Percentiles rank a stretch among this genome's conserved stretches.
phyloP scores from a whole-genome alignment of 805 yeast genomes.

The Spathaspora arborariae region DNA sequence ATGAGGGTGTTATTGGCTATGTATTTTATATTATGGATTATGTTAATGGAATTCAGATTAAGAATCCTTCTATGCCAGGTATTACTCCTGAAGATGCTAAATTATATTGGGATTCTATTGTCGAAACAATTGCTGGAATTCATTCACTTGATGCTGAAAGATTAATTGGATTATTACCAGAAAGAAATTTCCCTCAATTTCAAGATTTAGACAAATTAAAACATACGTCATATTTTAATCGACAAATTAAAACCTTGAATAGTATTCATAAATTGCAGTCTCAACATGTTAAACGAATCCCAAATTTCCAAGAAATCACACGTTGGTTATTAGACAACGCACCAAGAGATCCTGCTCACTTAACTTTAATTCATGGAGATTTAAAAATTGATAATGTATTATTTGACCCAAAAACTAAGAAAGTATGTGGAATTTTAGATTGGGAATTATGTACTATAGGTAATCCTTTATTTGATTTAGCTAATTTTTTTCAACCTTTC shows the following conservation, averaged over 20 bases:
- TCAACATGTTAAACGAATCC: slow-evolving; percentile 43
- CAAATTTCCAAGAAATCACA: slow-evolving; percentile 40
- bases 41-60: slow-evolving; percentile 53
- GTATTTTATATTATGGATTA: slow-evolving; percentile 62
- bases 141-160: slow-evolving; percentile 46
- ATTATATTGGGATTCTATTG: slow-evolving; percentile 45
- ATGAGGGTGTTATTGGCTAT: slow-evolving; percentile 49
- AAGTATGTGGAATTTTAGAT: slow-evolving; percentile 54
- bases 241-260: slow-evolving; percentile 49
- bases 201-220: slow-evolving; percentile 16
- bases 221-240: slow-evolving; percentile 41
- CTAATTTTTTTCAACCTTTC: slow-evolving; percentile 56
- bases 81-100: slow-evolving; percentile 20
- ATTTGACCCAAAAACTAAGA: slow-evolving; percentile 48
- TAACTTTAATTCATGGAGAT: slow-evolving; percentile 59
- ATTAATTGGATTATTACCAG: slow-evolving; percentile 42
- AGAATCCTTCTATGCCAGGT: slow-evolving; percentile 46
- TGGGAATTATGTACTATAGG: slow-evolving; percentile 69
- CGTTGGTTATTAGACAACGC: slow-evolving; percentile 39
- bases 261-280: slow-evolving; percentile 38
- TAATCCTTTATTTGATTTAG: slow-evolving; percentile 59
- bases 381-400: slow-evolving; percentile 62
- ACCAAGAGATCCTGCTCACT: slow-evolving; percentile 45
- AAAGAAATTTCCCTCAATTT: slow-evolving; percentile 41
- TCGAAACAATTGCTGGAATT: slow-evolving; percentile 45